Conservation (phyloP, 1,284 basidiomycete species). For the Sanguinoderma infundibulare region DNA sequence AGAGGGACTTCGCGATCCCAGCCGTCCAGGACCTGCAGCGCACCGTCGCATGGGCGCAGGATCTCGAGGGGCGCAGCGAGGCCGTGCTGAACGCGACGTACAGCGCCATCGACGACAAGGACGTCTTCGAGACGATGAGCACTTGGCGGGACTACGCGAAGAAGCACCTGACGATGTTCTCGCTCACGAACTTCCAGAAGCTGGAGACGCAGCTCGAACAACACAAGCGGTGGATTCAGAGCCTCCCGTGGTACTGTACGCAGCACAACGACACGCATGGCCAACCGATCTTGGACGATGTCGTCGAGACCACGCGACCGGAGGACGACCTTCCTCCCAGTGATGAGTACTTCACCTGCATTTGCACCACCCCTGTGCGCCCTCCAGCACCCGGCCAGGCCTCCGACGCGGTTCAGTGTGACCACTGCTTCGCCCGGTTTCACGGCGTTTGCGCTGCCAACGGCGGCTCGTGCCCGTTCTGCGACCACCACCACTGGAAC, state of each 20-base stretch:
- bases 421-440: slow-evolving; percentile 83
- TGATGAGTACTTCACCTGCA: slow-evolving; percentile 84
- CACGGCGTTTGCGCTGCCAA: slow-evolving; percentile 82
- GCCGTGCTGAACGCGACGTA: slow-evolving; percentile 70
- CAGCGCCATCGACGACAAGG: slow-evolving; percentile 54
- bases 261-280: slow-evolving; percentile 66
- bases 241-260: slow-evolving; percentile 76
- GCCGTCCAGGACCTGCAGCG: slow-evolving; percentile 68
- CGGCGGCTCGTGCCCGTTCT: slow-evolving; percentile 88
- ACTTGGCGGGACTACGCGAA: slow-evolving; percentile 75
- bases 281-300: slow-evolving; percentile 67
- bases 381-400: slow-evolving; percentile 72
- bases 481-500: slow-evolving; percentile 88
- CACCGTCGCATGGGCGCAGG: slow-evolving; percentile 70
- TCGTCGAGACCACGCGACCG: slow-evolving; percentile 68
- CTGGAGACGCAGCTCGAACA: slow-evolving; percentile 65
- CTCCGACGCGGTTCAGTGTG: slow-evolving; percentile 85
- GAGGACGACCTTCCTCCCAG: slow-evolving; percentile 77
- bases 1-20: slow-evolving; percentile 74
- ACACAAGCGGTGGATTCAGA: slow-evolving; percentile 72
- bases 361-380: slow-evolving; percentile 73
- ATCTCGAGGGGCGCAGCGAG: slow-evolving; percentile 75
- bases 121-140: slow-evolving; percentile 69
- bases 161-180: slow-evolving; percentile 72
- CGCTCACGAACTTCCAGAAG: slow-evolving; percentile 71